Percentiles rank a stretch among this genome's conserved stretches.
These are phyloP conservation scores for Fusarium duplospermum DNA, from an alignment of 2,329 filamentous ascomycete species.

Conservation along the genomic window DNA sequence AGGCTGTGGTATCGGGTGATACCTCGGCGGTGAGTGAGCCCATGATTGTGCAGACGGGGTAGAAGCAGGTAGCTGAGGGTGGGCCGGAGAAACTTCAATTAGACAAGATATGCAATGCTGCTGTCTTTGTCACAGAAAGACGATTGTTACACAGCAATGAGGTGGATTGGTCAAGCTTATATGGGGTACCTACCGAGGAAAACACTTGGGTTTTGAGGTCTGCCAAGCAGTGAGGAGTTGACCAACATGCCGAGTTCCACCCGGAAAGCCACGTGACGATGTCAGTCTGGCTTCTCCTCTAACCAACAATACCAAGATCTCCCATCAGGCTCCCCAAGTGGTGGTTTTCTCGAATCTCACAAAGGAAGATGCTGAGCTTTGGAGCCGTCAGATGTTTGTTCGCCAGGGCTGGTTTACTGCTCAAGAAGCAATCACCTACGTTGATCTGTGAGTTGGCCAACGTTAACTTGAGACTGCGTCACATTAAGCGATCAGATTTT, in stretches of 20 bases:
- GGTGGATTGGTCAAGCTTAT: background rate
- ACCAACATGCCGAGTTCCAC: too few species aligned
- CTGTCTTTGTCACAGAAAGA: background rate
- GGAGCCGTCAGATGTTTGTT: background rate
- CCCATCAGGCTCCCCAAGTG: background rate
- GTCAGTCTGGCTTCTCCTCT: background rate
- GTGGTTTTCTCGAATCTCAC: background rate
- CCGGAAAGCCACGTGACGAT: background rate
- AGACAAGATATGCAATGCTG: background rate
- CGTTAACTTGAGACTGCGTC: too few species aligned
- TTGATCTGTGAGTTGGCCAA: background rate
- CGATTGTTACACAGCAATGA: background rate
- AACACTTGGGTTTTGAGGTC: background rate
- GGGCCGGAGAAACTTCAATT: background rate
- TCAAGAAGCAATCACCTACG: background rate
- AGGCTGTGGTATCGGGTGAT: background rate
- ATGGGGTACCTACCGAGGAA: background rate
- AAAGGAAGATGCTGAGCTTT: background rate
- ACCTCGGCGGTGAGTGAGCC: background rate
- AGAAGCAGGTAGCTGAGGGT: background rate
- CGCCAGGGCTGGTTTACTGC: background rate
- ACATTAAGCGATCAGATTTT: background rate
- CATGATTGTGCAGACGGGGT: background rate
- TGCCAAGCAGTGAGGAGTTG: too few species aligned
- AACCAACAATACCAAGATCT: background rate